These are phyloP conservation scores for Chaetomiaceae sp. DNA, from an alignment of 2,329 filamentous ascomycete species.

Conservation along the genomic window DNA sequence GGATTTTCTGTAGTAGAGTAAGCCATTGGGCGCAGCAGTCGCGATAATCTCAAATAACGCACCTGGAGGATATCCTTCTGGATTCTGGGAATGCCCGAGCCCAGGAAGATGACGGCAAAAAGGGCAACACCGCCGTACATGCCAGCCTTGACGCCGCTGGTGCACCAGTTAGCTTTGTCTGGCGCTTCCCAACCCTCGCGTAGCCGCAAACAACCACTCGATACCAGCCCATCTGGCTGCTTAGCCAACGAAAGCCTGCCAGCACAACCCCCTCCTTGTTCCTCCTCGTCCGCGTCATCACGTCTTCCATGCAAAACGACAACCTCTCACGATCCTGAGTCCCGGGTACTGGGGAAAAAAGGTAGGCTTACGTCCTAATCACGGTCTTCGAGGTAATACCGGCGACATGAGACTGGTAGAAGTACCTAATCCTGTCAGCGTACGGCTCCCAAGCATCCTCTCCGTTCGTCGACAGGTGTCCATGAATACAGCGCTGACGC, in stretches of 20 bases:
- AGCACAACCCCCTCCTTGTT: background rate
- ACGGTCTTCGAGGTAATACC: constrained; percentile 49
- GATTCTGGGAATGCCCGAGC: constrained; percentile 59
- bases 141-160: constrained; percentile 49
- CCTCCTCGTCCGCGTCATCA: background rate
- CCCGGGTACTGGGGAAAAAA: background rate
- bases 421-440: constrained; percentile 48
- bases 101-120: constrained; percentile 55
- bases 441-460: no score
- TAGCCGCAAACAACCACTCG: background rate
- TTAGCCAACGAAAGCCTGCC: background rate
- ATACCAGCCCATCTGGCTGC: background rate
- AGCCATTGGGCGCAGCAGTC: constrained; percentile 13
- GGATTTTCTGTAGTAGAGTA: constrained; percentile 46
- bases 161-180: constrained; percentile 12
- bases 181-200: background rate
- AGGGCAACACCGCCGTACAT: constrained; percentile 55
- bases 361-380: constrained; percentile 47
- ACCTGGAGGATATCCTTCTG: constrained; percentile 57
- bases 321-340: background rate
- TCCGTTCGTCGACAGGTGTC: no score
- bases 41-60: constrained; percentile 21
- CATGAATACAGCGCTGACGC: background rate
- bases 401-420: constrained; percentile 51
- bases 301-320: background rate